phyloP scores from a whole-genome alignment of 441 rosid genomes.

The Mallotus japonicus region DNA sequence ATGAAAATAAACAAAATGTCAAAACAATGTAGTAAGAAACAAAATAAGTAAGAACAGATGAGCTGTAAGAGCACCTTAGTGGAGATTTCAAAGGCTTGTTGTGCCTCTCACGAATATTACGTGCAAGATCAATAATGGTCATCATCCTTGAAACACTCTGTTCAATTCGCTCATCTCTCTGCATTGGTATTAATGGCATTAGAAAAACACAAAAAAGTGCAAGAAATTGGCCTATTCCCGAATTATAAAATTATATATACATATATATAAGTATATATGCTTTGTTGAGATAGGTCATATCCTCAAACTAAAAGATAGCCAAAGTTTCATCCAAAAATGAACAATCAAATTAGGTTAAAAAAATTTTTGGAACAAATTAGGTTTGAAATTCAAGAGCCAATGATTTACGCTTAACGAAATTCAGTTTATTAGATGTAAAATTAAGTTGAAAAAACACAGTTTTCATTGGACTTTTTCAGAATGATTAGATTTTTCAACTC shows the following conservation, averaged over 20 bases:
- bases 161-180: constrained; percentile 90
- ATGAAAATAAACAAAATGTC: not conserved
- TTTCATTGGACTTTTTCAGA: not conserved
- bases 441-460: not conserved
- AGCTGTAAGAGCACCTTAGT: constrained; percentile 45
- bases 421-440: not conserved
- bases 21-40: constrained; percentile 1
- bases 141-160: constrained; percentile 93
- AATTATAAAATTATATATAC: not conserved
- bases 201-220: not conserved
- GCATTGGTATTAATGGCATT: constrained; percentile 30
- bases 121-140: constrained; percentile 92
- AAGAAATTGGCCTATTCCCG: not conserved
- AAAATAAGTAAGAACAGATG: constrained; percentile 1
- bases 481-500: not conserved
- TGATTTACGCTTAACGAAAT: not conserved
- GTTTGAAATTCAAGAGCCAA: too few relatives aligned
- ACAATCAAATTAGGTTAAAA: not conserved
- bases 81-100: constrained; percentile 94
- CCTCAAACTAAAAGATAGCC: not conserved
- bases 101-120: constrained; percentile 96
- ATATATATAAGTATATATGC: not conserved
- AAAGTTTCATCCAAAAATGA: not conserved
- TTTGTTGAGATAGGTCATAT: not conserved
- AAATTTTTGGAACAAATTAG: too few relatives aligned